Evolutionary conservation across 805 yeast genomes (phyloP), one percentile per base, ranked within the genome.

Genomic region (Saturnispora bothae): DNA sequence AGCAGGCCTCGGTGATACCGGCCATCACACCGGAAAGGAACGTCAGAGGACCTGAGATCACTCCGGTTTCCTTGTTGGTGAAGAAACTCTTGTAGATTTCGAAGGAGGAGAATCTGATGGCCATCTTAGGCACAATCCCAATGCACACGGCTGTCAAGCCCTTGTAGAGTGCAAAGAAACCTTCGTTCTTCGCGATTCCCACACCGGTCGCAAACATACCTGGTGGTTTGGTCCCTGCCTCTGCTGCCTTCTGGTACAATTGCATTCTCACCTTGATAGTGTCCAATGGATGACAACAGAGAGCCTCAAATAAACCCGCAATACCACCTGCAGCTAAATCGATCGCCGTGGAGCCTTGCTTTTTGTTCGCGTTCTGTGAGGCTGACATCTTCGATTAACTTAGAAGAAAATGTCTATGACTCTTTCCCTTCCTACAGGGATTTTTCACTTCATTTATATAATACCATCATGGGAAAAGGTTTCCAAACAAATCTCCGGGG

Each of bases 71-170:
- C 35, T 61, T 58, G 42, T 76, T 73, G 27, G 73, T 71, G 46
- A 89, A 68, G 41, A 75, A 59, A 10, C 77, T 68, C 62, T 94
- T 78, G 67, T 81, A 84, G 53, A 77, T 79, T 64, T 89, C 97
- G 58, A 86, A 89, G 3, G 96, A 83, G 30, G 95, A 81, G 66
- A 89, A 89, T 56, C 98, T 73, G 48, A 89, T 83, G 26, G 96
- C 97, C 98, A 89, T 89, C 59, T 89, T 89, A 41, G 98, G 98
- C 37, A 89, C 95, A 53, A 89, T 89, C 42, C 98, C 98, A 55
- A 89, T 83, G 43, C 86, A 83, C 42, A 89, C 98, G 17, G 98
- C 97, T 21, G 96, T 96, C 38, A 89, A 71, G 40, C 98, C 98
- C 59, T 89, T 88, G 66, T 89, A 89, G 19, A 89, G 71, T 4